A percentile compares a stretch with the other conserved stretches of the same genome.
These are phyloP conservation scores for Bacterosira constricta DNA, from an alignment of 108 stramenopile species.

Conservation along the genomic window DNA sequence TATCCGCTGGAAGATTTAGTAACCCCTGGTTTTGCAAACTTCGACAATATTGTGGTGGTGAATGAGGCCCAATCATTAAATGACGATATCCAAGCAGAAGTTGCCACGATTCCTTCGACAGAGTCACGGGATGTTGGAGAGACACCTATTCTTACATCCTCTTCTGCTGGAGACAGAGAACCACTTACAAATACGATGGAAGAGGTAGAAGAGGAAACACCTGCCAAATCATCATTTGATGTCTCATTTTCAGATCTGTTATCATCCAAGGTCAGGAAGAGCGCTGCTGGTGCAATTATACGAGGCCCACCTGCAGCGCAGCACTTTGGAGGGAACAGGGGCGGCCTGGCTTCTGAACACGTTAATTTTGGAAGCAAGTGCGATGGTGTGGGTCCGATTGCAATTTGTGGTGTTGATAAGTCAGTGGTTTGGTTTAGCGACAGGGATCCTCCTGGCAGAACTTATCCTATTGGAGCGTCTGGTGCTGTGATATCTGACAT, in stretches of 20 bases:
- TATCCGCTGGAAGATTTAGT: constrained; percentile 1
- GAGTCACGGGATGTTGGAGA: too few relatives aligned
- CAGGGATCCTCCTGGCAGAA: constrained; percentile 75
- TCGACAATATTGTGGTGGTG: too few relatives aligned
- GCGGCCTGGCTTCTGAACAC: constrained; percentile 53
- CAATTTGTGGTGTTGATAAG: constrained; percentile 89
- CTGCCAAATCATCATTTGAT: constrained; percentile 46
- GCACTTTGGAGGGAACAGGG: constrained; percentile 90
- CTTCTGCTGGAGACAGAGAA: too few relatives aligned
- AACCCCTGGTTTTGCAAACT: too few relatives aligned
- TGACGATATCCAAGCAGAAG: too few relatives aligned
- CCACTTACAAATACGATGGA: too few relatives aligned
- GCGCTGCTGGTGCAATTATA: constrained; percentile 82
- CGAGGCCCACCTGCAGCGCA: constrained; percentile 87
- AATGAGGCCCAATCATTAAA: too few relatives aligned
- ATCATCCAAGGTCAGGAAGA: constrained; percentile 73
- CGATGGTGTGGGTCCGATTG: constrained; percentile 79
- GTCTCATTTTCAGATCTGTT: constrained; percentile 58
- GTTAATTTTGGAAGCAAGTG: constrained; percentile 27
- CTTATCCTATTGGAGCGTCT: constrained; percentile 86
- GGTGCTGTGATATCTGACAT: constrained; percentile 89
- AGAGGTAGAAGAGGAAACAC: constrained; percentile 21
- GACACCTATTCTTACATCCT: too few relatives aligned
- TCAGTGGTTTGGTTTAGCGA: constrained; percentile 82
- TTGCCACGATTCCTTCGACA: too few relatives aligned